Evolutionary conservation across 108 stramenopile genomes (phyloP).

Genomic region (Conticribra guillardii): DNA sequence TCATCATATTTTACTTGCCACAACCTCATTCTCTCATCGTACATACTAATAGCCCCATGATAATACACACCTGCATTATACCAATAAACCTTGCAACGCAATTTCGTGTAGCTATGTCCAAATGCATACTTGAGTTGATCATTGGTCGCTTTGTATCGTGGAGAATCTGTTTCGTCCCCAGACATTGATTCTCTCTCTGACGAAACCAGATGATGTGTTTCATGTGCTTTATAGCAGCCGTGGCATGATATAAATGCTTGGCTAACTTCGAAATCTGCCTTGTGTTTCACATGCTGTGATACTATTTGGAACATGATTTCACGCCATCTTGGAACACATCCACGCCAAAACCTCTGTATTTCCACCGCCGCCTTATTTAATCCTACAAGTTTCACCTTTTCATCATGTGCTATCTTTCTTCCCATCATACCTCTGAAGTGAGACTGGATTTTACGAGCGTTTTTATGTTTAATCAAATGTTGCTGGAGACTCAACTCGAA

Average conservation of each 20-base stretch:
- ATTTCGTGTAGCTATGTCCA: constrained; percentile 4
- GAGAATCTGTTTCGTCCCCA: not conserved
- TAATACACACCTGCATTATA: not conserved
- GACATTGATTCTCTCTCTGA: not conserved
- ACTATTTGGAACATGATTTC: not conserved
- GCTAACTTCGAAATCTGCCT: constrained; percentile 1
- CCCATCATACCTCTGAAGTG: not conserved
- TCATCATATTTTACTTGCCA: constrained; percentile 16
- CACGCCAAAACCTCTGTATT: constrained; percentile 12
- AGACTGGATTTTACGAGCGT: constrained; percentile 8
- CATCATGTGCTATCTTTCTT: not conserved
- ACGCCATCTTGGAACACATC: not conserved
- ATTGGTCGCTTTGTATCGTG: not conserved
- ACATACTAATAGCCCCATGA: not conserved
- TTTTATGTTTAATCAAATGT: not conserved
- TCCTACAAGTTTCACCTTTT: not conserved
- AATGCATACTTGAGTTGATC: constrained; percentile 13
- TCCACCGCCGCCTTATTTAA: constrained; percentile 12
- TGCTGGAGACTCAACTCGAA: not conserved
- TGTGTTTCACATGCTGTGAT: not conserved
- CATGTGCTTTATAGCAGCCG: not conserved
- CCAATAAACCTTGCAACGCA: constrained; percentile 6
- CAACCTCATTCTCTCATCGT: constrained; percentile 13
- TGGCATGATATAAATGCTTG: not conserved
- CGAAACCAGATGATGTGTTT: too few relatives aligned